Evolutionary conservation across 2,329 filamentous ascomycete species (phyloP), one percentile per base, ranked within the genome.

Genomic region (Cercospora sp.): DNA sequence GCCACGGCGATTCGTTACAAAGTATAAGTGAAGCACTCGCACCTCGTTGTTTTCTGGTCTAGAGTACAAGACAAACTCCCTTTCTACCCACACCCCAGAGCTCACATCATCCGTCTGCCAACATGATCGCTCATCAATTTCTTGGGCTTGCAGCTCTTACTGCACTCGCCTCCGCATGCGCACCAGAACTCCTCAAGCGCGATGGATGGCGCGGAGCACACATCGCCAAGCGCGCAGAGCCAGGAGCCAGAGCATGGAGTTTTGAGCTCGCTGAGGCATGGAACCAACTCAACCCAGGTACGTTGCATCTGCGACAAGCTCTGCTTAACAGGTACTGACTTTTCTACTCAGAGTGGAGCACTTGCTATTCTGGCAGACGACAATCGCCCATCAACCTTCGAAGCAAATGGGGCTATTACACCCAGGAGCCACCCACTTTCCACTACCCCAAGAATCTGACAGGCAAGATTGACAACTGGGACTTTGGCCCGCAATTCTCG

Each of bases 381-480:
- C 69, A 70, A 60, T 68, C 66, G 5, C 69, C 69, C 5, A 69
- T 70, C 34, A 66, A 61, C 10, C 57, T 65, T 10, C 37, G 51
- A 3, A 53, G 51, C 5, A 45, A 40, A 18, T 45, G 37, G 66
- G 63, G 66, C 18, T 51, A 60, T 16, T 53, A 60, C 1, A 16
- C 43, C 5, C 32, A 21, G 13, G 55, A 59, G n/a, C 63, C 57
- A 10, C 69, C 66, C 3, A 62, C 13, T 2, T 69, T 71, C 67
- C 61, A 69, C 66, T 85, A 83, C 75, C 71, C 76, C 2, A 70
- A 72, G 64, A 69, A 75, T 13, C 72, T 79, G 4, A 61, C 71
- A 1, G 84, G 84, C 1, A 78, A 78, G 59, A 79, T 84, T 66
- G 80, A 78, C 77, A 85, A 86, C 71, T 85, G 83, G 82, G 81